Conservation (phyloP, 1,139 yeast species). For the Nakaseomyces uthaithaninus region DNA sequence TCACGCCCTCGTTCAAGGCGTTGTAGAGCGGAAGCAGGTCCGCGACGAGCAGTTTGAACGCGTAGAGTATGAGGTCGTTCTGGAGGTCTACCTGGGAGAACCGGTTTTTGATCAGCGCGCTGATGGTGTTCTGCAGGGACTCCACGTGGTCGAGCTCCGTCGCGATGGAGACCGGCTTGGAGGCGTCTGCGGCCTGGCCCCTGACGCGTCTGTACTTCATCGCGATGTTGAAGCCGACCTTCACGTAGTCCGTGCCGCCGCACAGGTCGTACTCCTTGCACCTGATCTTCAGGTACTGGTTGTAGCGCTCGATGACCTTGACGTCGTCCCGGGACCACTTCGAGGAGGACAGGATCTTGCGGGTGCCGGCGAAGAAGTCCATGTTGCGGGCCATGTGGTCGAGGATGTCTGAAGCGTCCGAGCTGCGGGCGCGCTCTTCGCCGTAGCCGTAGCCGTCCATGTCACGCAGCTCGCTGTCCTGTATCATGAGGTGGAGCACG, state of each 20-base stretch:
- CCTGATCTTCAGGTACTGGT: constrained; percentile 60
- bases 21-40: constrained; percentile 82
- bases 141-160: constrained; percentile 56
- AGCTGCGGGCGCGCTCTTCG: constrained; percentile 33
- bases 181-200: constrained; percentile 33
- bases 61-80: constrained; percentile 75
- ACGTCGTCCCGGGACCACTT: constrained; percentile 46
- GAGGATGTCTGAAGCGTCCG: constrained; percentile 38
- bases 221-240: constrained; percentile 38
- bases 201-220: constrained; percentile 34
- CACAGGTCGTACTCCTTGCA: constrained; percentile 52
- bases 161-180: background rate
- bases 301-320: constrained; percentile 56
- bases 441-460: background rate
- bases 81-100: constrained; percentile 61
- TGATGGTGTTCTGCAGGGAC: constrained; percentile 75
- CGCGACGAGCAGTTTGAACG: constrained; percentile 78
- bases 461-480: constrained; percentile 40
- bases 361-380: constrained; percentile 48
- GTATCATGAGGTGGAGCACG: constrained; percentile 80
- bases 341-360: constrained; percentile 24
- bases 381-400: constrained; percentile 53
- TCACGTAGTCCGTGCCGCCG: constrained; percentile 54
- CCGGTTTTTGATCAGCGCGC: constrained; percentile 62
- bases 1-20: constrained; percentile 88